Evolutionary conservation across 2,329 filamentous ascomycete species (phyloP).

Genomic region (Curvularia hawaiiensis): DNA sequence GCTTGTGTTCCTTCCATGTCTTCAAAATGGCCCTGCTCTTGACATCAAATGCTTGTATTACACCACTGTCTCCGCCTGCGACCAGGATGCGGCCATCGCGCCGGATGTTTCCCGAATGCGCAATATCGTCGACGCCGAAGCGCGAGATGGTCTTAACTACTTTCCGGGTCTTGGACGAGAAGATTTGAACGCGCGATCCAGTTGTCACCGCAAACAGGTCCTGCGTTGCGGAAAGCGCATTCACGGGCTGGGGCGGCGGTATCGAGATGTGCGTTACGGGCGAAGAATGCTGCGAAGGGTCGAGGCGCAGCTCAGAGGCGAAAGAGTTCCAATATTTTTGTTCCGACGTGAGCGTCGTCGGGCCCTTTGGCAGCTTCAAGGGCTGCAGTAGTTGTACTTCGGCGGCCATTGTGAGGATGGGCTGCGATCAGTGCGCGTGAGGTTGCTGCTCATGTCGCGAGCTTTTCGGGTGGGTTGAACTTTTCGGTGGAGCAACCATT

Average conservation of each 20-base stretch:
- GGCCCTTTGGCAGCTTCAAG: conserved; percentile 82
- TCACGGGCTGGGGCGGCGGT: conserved; percentile 53
- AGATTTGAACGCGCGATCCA: conserved; percentile 90
- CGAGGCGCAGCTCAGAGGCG: conserved; percentile 83
- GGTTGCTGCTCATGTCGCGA: conserved; percentile 17
- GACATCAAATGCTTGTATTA: conserved; percentile 94
- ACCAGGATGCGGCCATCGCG: conserved; percentile 87
- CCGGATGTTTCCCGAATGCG: conserved; percentile 86
- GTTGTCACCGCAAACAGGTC: conserved; percentile 93
- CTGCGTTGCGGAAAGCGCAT: conserved; percentile 47
- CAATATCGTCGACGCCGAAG: conserved; percentile 79
- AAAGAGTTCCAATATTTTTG: conserved; percentile 97
- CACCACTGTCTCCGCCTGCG: conserved; percentile 88
- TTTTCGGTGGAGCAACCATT: conserved; percentile 28
- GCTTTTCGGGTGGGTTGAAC: conserved; percentile 21
- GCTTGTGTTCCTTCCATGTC: conserved; percentile 93
- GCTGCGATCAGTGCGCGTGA: conserved; percentile 18
- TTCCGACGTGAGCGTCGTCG: conserved; percentile 84
- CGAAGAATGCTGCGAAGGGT: conserved; percentile 84
- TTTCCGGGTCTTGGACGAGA: conserved; percentile 89
- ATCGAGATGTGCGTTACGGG: conserved; percentile 90
- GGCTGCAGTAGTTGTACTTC: conserved; percentile 80
- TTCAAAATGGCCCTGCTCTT: conserved; percentile 88
- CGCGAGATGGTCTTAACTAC: conserved; percentile 91
- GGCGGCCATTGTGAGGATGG: conserved; percentile 70